A percentile compares a stretch with the other conserved stretches of the same genome.
Conservation (phyloP, 306 rosid genomes). For the Nissolia schottii region DNA sequence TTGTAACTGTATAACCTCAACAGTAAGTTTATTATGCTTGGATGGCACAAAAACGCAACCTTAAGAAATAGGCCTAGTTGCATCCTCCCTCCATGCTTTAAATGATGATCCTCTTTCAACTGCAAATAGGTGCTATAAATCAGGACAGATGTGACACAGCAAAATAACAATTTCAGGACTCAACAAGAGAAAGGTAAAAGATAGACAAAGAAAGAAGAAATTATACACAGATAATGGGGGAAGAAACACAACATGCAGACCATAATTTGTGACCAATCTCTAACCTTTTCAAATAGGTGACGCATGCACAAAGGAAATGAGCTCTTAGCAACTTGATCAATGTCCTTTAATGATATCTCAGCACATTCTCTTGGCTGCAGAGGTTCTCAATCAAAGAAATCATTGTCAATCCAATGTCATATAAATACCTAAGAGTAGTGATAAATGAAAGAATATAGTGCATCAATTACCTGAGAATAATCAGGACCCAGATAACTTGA, state of each 20-base stretch:
- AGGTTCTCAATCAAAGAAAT: conserved; percentile 25
- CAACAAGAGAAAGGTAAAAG: neutral
- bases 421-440: neutral
- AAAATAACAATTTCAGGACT: neutral
- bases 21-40: conserved; percentile 7
- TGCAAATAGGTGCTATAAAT: conserved; percentile 33
- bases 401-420: conserved; percentile 20
- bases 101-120: conserved; percentile 97
- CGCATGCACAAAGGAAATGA: conserved; percentile 97
- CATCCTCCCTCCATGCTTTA: conserved; percentile 98
- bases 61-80: conserved; percentile 96
- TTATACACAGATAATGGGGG: neutral
- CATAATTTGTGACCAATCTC: conserved; percentile 15
- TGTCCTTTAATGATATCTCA: conserved; percentile 72
- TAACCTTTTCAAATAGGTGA: conserved; percentile 89
- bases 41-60: conserved; percentile 40
- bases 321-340: conserved; percentile 74
- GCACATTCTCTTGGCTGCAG: conserved; percentile 66
- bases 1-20: neutral
- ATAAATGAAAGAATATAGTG: neutral
- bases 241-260: conserved; percentile 4
- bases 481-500: conserved; percentile 93
- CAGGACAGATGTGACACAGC: conserved; percentile 9
- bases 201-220: neutral
- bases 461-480: conserved; percentile 71